Base-by-base conservation (phyloP, 2,329 filamentous ascomycete species). In the Clonostachys chloroleuca region DNA sequence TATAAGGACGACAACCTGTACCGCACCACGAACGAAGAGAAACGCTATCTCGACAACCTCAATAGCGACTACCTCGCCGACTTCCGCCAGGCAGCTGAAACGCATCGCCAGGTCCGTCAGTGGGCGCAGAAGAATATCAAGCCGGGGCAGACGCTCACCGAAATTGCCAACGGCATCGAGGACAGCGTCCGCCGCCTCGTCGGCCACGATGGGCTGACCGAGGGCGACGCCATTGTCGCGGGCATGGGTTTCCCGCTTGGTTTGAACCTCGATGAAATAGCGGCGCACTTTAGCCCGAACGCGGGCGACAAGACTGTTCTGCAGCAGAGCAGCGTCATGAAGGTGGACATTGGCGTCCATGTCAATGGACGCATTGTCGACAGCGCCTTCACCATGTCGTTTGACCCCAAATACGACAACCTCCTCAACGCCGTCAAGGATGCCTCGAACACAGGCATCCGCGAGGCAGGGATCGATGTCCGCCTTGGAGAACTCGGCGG, bases 161-260 rank as follows among this genome's bases (percentile, higher is more conserved):
- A 91, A 64, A 92, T 95, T 55, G 88, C 89, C 9, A 84, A 92
- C 62, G 86, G 84, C n/a, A 95, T 95, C 57, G 90, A 95, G 66
- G 82, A 92, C 62, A 80, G 87, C 45, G 88, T 94, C 35, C 81
- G 89, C 53, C 81, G 85, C 33, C 67, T 95, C 53, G 86, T 86
- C 3, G 89, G 87, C 7, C 88, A 95, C 63, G 74, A 80, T 54
- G 90, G 89, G 8, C 68, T 94, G 40, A 78, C 86, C 51, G 86
- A 91, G 57, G 90, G 90, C 6, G 89, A 95, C 58, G 84, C 83
- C 46, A 70, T 92, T 52, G 81, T 83, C 59, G 89, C 83, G 34
- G 89, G 90, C 47, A 89, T 95, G 79, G 90, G 88, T 5, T 95
- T 95, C 69, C 90, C 90, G 5, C 90, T 86, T 18, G 90, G 90